Evolutionary conservation across 805 yeast species (phyloP).

Genomic region (Saturnispora sekii): DNA sequence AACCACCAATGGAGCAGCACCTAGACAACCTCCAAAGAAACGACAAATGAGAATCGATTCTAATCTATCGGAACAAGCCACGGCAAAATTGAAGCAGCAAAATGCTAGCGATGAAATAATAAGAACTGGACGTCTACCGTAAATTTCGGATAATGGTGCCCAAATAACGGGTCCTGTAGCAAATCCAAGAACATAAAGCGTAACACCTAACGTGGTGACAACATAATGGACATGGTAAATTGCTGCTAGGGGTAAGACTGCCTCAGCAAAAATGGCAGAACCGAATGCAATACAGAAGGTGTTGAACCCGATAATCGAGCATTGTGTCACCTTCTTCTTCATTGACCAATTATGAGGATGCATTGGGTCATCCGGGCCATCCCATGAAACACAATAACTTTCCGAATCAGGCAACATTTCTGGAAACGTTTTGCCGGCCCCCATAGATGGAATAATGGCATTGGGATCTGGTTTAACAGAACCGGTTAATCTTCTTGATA

Average conservation of each 20-base stretch:
- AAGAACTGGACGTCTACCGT: slow-evolving; percentile 59
- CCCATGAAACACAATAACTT: slow-evolving; percentile 57
- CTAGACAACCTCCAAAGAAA: slow-evolving; percentile 71
- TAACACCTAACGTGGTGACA: slow-evolving; percentile 66
- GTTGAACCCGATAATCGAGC: slow-evolving; percentile 36
- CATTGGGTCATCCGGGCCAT: slow-evolving; percentile 69
- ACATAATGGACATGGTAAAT: slow-evolving; percentile 53
- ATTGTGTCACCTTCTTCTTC: slow-evolving; percentile 34
- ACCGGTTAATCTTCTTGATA: slow-evolving; percentile 36
- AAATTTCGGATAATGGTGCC: slow-evolving; percentile 81
- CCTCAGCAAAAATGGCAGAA: slow-evolving; percentile 73
- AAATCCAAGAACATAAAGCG: slow-evolving; percentile 84
- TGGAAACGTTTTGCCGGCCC: slow-evolving; percentile 55
- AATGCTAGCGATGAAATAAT: slow-evolving; percentile 48
- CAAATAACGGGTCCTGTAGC: slow-evolving; percentile 87
- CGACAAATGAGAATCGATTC: slow-evolving; percentile 72
- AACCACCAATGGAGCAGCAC: slow-evolving; percentile 79
- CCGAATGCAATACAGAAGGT: slow-evolving; percentile 58
- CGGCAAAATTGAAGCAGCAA: slow-evolving; percentile 56
- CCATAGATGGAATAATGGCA: slow-evolving; percentile 50
- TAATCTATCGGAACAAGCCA: slow-evolving; percentile 67
- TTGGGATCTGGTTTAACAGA: slow-evolving; percentile 27
- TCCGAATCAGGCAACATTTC: slow-evolving; percentile 46
- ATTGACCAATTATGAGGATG: slow-evolving; percentile 75
- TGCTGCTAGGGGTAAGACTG: slow-evolving; percentile 36